These are phyloP conservation scores for Fusarium sp. DNA, from an alignment of 2,329 filamentous ascomycete species.

Conservation along the genomic window DNA sequence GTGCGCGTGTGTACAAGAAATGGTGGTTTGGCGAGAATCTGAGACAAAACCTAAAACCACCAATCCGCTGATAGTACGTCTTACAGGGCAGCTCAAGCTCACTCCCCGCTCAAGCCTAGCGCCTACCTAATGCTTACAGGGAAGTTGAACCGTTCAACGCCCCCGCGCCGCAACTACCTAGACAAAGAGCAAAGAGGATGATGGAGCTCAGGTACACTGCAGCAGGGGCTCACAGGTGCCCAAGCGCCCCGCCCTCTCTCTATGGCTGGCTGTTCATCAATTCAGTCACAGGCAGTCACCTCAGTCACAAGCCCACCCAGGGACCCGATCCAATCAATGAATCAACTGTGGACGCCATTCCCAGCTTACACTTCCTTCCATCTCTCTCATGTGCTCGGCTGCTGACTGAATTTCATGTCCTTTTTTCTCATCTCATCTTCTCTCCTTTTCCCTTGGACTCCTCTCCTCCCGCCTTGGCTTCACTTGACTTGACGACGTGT, in stretches of 20 bases:
- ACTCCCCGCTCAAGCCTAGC: slow-evolving; percentile 15
- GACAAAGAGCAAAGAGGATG: slow-evolving; percentile 2
- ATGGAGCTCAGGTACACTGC: slow-evolving; percentile 22
- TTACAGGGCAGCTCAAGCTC: slow-evolving; percentile 30
- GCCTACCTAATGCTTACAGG: slow-evolving; percentile 21
- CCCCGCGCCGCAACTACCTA: slow-evolving; percentile 9
- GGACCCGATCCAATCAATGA: slow-evolving; percentile 37
- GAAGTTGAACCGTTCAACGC: slow-evolving; percentile 28
- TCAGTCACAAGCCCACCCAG: slow-evolving; percentile 33
- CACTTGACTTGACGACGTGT: slow-evolving; percentile 37
- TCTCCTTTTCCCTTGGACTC: slow-evolving; percentile 21
- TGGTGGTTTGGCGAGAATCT: slow-evolving; percentile 27
- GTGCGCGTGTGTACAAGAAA: slow-evolving; percentile 17
- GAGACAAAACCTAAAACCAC: slow-evolving; percentile 36
- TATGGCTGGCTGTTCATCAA: slow-evolving; percentile 2
- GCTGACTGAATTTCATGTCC: background rate
- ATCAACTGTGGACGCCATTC: slow-evolving; percentile 29
- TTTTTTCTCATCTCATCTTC: slow-evolving; percentile 19
- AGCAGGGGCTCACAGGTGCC: slow-evolving; percentile 35
- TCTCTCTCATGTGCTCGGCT: slow-evolving; percentile 1
- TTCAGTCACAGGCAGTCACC: slow-evolving; percentile 25
- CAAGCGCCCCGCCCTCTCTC: slow-evolving; percentile 35
- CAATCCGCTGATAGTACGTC: slow-evolving; percentile 22
- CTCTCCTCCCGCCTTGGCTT: slow-evolving; percentile 39
- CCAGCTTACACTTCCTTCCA: slow-evolving; percentile 28